A percentile compares a stretch with the other conserved stretches of the same genome.
These are phyloP conservation scores for Aspergillus terreus DNA, from an alignment of 2,329 filamentous ascomycete genomes.

Conservation along the genomic window DNA sequence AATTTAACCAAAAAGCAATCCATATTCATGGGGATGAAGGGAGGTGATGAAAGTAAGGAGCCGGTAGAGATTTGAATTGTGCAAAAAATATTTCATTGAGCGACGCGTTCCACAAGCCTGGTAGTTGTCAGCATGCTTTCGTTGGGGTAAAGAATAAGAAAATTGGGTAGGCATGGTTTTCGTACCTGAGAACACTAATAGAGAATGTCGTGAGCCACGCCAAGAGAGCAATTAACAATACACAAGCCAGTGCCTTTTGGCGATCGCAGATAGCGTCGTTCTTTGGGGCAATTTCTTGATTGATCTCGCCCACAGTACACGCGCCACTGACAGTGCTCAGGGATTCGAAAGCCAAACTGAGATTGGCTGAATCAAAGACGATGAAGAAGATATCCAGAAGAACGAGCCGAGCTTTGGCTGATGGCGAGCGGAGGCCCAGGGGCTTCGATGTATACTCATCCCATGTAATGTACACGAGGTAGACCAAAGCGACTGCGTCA, in stretches of 20 bases:
- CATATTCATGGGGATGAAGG: neutral
- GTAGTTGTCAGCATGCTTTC: constrained; percentile 22
- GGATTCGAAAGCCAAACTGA: constrained; percentile 83
- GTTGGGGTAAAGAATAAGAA: neutral
- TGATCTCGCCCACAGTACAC: constrained; percentile 49
- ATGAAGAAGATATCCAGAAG: constrained; percentile 94
- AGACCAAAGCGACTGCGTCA: constrained; percentile 82
- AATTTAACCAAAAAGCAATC: neutral
- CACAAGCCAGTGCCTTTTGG: constrained; percentile 69
- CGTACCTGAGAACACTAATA: constrained; percentile 71
- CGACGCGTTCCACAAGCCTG: constrained; percentile 39
- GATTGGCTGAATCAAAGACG: constrained; percentile 92
- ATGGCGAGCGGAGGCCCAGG: constrained; percentile 76
- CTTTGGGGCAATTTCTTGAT: constrained; percentile 29
- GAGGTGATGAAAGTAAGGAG: neutral
- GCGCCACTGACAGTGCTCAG: constrained; percentile 61
- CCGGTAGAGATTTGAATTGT: neutral
- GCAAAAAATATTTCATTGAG: constrained; percentile 6
- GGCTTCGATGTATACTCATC: constrained; percentile 96
- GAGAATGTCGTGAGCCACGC: constrained; percentile 91
- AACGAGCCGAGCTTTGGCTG: constrained; percentile 83
- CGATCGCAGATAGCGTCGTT: constrained; percentile 55
- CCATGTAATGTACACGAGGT: constrained; percentile 89
- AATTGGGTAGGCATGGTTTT: neutral
- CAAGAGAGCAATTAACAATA: constrained; percentile 75